Conservation (phyloP, 352 stramenopile species). For the Pythium coloratum region DNA sequence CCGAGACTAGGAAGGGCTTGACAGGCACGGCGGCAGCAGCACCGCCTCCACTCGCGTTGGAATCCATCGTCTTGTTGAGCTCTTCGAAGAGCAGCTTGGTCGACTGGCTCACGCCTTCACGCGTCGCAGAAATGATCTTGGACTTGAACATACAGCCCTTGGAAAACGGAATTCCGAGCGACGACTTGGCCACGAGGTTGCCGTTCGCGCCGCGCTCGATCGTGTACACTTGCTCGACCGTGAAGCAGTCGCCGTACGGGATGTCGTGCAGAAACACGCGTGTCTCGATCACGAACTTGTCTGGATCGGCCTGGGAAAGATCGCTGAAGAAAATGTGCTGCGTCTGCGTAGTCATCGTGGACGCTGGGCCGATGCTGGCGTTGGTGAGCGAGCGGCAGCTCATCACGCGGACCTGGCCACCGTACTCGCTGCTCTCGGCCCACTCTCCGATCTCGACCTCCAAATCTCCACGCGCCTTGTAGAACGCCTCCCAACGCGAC, state of each 20-base stretch:
- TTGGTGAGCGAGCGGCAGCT: constrained; percentile 78
- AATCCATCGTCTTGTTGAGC: constrained; percentile 55
- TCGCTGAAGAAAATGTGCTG: constrained; percentile 62
- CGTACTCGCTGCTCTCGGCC: constrained; percentile 61
- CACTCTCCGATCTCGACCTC: constrained; percentile 75
- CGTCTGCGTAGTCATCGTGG: constrained; percentile 83
- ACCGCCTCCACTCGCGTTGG: background rate
- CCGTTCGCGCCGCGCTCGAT: constrained; percentile 48
- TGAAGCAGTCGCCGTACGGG: constrained; percentile 85
- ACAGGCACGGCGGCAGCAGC: constrained; percentile 18
- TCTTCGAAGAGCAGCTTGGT: constrained; percentile 59
- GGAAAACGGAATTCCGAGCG: constrained; percentile 81
- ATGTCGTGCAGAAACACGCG: constrained; percentile 81
- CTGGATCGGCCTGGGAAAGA: constrained; percentile 32
- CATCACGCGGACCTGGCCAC: constrained; percentile 61
- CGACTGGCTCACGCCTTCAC: constrained; percentile 55
- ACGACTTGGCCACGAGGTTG: constrained; percentile 58
- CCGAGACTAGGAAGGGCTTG: constrained; percentile 70
- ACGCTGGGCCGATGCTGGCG: constrained; percentile 75
- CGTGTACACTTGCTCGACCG: constrained; percentile 66
- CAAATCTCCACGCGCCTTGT: constrained; percentile 70
- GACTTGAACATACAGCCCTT: constrained; percentile 91
- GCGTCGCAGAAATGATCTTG: constrained; percentile 84
- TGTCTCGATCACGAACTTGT: constrained; percentile 61
- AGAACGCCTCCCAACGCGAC: constrained; percentile 56